These are phyloP conservation scores for Pythium rishiriense DNA, from an alignment of 352 stramenopile genomes.

Conservation along the genomic window DNA sequence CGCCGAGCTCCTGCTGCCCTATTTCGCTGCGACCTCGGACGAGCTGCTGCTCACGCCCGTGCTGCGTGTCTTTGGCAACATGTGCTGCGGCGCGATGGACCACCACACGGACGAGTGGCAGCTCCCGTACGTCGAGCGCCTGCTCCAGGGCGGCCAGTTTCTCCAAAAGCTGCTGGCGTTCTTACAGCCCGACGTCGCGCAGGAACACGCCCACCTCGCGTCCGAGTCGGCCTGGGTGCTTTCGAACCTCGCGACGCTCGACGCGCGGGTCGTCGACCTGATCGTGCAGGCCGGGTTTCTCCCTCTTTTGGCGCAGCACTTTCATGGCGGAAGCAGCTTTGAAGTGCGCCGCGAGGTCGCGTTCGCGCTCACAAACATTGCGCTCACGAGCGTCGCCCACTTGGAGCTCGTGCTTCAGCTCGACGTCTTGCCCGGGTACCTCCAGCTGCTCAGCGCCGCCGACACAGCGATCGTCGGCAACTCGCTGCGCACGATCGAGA, in stretches of 20 bases:
- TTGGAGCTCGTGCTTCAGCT: conserved; percentile 57
- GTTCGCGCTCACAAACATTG: conserved; percentile 74
- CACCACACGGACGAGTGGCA: conserved; percentile 79
- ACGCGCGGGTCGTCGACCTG: conserved; percentile 52
- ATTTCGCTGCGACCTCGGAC: conserved; percentile 52
- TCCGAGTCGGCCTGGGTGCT: conserved; percentile 74
- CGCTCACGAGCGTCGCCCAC: conserved; percentile 53
- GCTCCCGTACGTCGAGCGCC: conserved; percentile 50
- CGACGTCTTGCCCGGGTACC: conserved; percentile 55
- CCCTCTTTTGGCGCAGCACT: conserved; percentile 53
- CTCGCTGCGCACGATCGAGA: conserved; percentile 76
- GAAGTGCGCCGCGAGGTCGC: conserved; percentile 73
- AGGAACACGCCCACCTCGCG: conserved; percentile 40
- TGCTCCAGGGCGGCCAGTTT: conserved; percentile 49
- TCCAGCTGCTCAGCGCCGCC: conserved; percentile 54
- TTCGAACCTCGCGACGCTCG: conserved; percentile 71
- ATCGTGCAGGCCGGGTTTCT: conserved; percentile 56
- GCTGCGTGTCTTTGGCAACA: conserved; percentile 77
- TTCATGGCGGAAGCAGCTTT: conserved; percentile 56
- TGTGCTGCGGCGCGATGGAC: conserved; percentile 67
- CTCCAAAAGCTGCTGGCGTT: conserved; percentile 62
- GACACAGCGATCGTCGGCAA: conserved; percentile 77
- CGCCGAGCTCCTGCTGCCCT: conserved; percentile 52
- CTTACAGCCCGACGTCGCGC: conserved; percentile 40
- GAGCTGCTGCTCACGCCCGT: conserved; percentile 71